These are phyloP conservation scores for Talaromyces sp. DNA, from an alignment of 2,329 filamentous ascomycete genomes.

Conservation along the genomic window DNA sequence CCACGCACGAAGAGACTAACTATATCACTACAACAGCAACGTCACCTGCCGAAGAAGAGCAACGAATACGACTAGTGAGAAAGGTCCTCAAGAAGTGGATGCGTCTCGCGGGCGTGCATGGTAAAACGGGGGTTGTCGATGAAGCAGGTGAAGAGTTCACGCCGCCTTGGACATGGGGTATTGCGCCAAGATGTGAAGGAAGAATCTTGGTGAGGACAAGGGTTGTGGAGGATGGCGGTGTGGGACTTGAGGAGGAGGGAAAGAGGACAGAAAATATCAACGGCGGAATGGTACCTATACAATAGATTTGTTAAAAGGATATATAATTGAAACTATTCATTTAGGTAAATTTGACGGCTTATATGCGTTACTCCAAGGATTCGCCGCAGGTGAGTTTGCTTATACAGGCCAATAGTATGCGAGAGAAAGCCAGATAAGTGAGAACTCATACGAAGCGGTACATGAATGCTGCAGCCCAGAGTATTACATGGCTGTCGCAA, in stretches of 20 bases:
- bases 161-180: slow-evolving; percentile 73
- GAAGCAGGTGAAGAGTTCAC: slow-evolving; percentile 59
- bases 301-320: background rate
- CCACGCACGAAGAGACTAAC: slow-evolving; percentile 32
- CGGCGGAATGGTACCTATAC: background rate
- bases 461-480: too few relatives aligned
- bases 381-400: too few relatives aligned
- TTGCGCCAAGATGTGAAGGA: slow-evolving; percentile 73
- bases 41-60: slow-evolving; percentile 49
- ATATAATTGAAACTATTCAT: too few relatives aligned
- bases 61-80: slow-evolving; percentile 63
- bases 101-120: slow-evolving; percentile 61
- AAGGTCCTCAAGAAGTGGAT: slow-evolving; percentile 73
- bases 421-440: too few relatives aligned
- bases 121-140: slow-evolving; percentile 50
- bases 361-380: too few relatives aligned
- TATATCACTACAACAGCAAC: slow-evolving; percentile 38
- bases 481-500: too few relatives aligned
- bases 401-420: too few relatives aligned
- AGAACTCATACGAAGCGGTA: too few relatives aligned
- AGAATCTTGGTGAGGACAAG: slow-evolving; percentile 53
- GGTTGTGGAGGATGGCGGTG: slow-evolving; percentile 2
- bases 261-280: slow-evolving; percentile 11
- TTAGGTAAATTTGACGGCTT: too few relatives aligned
- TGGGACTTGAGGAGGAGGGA: background rate